Base-by-base conservation (phyloP, 192 early-diverging fungal genomes). In the Glomus cerebriforme region DNA sequence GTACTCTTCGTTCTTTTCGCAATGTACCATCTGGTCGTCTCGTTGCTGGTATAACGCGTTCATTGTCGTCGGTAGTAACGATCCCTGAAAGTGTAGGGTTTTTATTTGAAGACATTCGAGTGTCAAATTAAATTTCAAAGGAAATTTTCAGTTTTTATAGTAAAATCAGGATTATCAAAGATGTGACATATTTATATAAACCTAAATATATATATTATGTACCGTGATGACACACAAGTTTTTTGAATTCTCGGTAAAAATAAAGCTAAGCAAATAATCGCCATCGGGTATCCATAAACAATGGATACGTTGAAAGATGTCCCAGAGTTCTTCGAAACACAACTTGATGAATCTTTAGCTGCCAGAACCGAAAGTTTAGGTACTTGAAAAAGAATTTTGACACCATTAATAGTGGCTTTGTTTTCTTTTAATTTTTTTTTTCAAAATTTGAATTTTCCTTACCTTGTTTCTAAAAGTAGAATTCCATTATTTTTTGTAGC, bases 321-420 rank as follows among this genome's bases (percentile, higher is more conserved):
- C 54, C 95, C 98, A 47, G 98, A 99, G 89, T 95, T 98, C 82
- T 97, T 99, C 82, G 98, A 99, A 80, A 93, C 87, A 32, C 95
- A 95, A 66, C 81, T 96, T 70, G 96, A 93, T 79, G 98, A 99
- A 82, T 92, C 93, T 59, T 84, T 99, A 24, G 84, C 84, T 29
- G 90, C 96, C 2, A 88, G 98, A 79, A 97, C 94, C 19, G 97
- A 98, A 81, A 89, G 92, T 32, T 88, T 99, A 73, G 94, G 97
- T 98, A 93, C 34, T 37, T 24, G 71, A 17, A 65, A 83, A 39
- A 62, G 7, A 67, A 19, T 29, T 26, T 59, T 5, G 7, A 22
- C 45, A 49, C 3, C 47, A 77, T 66, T 34, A 29, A 47, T 45
- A 59, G 63, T 29, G 15, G 77, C 45, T 27, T 68, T 22, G 39